Base-by-base conservation (phyloP, 208 protist genomes). In the Leishmania tarentolae region DNA sequence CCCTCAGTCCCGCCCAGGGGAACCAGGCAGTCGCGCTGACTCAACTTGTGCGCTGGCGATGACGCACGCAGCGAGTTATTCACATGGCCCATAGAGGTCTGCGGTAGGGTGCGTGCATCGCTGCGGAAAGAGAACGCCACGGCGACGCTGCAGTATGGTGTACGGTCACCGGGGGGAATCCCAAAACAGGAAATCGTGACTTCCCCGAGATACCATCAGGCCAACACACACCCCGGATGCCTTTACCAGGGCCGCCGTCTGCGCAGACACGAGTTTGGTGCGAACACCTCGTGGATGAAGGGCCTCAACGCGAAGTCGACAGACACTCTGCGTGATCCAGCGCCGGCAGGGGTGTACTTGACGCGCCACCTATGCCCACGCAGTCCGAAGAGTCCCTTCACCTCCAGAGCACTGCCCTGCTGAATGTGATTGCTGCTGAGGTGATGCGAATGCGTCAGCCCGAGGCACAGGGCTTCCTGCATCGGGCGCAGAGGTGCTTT, bases 261-360 rank as follows among this genome's bases (percentile, higher is more conserved):
- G 42, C 53, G 53, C n/a, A n/a, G 56, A 72, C 61, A 72, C 42
- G 63, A 72, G 21, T 44, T 71, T 3, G 76, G 57, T 47, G n/a
- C 40, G 37, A 72, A 70, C 1, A n/a, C 76, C 61, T 65, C 63
- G 63, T 47, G 61, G 35, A 46, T 37, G 42, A 53, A 42, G 40
- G 42, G 56, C 42, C 40, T 66, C 19, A 40, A 31, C 6, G 75
- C 70, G 57, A 28, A 70, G 40, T 13, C 5, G 42, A 63, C 24
- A 78, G n/a, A 8, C 72, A 24, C 50, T 72, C 15, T 37, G 68
- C 53, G 76, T 61, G 76, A 65, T 79, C 24, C 70, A 75, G 47
- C 70, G 13, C 44, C 44, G 52, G 11, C n/a, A 24, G 31, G n/a
- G 76, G 53, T 31, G 46, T 35, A 59, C 19, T 8, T 44, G n/a